These are phyloP conservation scores for Cyclotella kingstonii DNA, from an alignment of 108 stramenopile species.

Conservation along the genomic window DNA sequence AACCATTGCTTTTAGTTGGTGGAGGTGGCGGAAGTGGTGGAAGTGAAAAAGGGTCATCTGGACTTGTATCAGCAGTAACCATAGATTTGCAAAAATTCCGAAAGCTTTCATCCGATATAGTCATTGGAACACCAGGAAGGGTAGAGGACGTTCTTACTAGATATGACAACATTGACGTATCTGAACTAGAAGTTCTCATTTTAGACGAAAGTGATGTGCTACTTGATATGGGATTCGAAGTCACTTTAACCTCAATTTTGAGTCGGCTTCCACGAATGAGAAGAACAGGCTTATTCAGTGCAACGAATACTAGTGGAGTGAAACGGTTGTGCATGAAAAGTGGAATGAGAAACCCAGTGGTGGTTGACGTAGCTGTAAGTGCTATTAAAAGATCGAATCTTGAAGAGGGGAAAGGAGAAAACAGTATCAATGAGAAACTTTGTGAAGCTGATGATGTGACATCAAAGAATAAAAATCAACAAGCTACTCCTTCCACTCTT, in stretches of 20 bases:
- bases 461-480: constrained; percentile 24
- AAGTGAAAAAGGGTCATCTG: constrained; percentile 3
- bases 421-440: background rate
- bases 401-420: background rate
- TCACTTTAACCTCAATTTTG: constrained; percentile 82
- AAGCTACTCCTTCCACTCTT: constrained; percentile 85
- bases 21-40: constrained; percentile 32
- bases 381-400: constrained; percentile 12
- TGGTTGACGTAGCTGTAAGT: constrained; percentile 85
- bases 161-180: constrained; percentile 73
- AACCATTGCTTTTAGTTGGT: constrained; percentile 76
- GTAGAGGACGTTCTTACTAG: constrained; percentile 89
- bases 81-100: constrained; percentile 77
- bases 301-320: constrained; percentile 72
- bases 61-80: constrained; percentile 67
- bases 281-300: constrained; percentile 95
- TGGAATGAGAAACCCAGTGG: constrained; percentile 96
- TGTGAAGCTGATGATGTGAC: background rate
- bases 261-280: constrained; percentile 90
- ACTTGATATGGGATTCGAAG: constrained; percentile 92
- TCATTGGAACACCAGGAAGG: constrained; percentile 96
- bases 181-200: constrained; percentile 87
- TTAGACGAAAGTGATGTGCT: constrained; percentile 97
- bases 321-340: constrained; percentile 85
- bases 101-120: constrained; percentile 70